Percentiles rank a stretch among this genome's conserved stretches.
Conservation (phyloP, 2,329 filamentous ascomycete genomes). For the Penicillium sp. region DNA sequence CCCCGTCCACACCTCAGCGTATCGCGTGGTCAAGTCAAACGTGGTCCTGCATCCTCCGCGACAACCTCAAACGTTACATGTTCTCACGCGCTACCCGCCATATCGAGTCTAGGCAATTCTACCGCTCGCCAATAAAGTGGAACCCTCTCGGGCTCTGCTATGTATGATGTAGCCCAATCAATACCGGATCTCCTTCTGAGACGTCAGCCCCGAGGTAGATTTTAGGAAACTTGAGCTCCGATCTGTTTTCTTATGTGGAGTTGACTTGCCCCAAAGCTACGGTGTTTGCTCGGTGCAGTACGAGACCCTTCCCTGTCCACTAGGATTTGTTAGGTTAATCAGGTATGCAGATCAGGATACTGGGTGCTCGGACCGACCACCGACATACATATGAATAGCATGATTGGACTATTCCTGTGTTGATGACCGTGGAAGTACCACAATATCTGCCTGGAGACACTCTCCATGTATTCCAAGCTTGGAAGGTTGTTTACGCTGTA, state of each 20-base stretch:
- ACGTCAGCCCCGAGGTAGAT: neutral
- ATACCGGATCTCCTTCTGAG: neutral
- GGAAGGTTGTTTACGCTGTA: constrained; percentile 1
- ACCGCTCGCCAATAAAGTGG: constrained; percentile 19
- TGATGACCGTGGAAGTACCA: neutral
- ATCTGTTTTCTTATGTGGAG: constrained; percentile 17
- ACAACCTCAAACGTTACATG: constrained; percentile 3
- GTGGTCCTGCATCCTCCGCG: constrained; percentile 4
- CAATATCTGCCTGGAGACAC: constrained; percentile 7
- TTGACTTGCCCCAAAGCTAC: neutral
- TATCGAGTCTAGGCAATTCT: constrained; percentile 6
- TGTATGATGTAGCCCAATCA: neutral
- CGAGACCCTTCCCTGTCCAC: too few species aligned
- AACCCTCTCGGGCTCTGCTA: neutral
- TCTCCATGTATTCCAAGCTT: neutral
- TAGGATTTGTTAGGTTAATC: neutral
- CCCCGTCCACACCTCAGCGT: constrained; percentile 7
- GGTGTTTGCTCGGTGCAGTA: constrained; percentile 2
- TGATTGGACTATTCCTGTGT: neutral
- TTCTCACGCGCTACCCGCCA: constrained; percentile 24
- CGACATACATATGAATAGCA: constrained; percentile 3
- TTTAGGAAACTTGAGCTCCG: constrained; percentile 1
- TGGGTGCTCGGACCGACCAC: constrained; percentile 7
- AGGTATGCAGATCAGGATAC: constrained; percentile 1
- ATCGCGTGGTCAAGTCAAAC: constrained; percentile 27